Conservation (phyloP, 257 asterid species). For the Solanum appendiculatum region DNA sequence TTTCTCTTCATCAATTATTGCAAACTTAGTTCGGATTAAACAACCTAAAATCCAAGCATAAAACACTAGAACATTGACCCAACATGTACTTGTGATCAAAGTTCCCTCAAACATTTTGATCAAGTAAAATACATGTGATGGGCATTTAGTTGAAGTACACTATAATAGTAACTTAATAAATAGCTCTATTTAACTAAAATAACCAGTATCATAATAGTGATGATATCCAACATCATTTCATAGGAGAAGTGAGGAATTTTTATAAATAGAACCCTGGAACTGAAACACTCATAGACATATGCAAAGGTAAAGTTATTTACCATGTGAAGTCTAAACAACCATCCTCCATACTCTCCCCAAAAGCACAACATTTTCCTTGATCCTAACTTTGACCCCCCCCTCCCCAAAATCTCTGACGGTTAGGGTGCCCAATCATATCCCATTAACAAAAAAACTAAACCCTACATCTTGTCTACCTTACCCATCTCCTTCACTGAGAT, state of each 20-base stretch:
- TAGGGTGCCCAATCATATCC: neutral
- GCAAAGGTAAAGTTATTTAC: neutral
- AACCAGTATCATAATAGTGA: neutral
- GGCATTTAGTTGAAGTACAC: neutral
- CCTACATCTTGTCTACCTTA: neutral
- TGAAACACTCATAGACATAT: neutral
- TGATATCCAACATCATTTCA: neutral
- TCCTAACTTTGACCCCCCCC: neutral
- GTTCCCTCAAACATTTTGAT: neutral
- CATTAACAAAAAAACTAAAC: neutral
- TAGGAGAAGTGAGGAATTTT: neutral
- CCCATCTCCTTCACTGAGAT: neutral
- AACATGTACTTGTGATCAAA: neutral
- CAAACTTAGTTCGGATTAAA: neutral
- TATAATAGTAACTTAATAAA: neutral
- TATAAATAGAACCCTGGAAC: neutral
- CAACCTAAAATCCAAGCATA: neutral
- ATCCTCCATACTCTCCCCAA: neutral
- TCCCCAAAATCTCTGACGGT: neutral
- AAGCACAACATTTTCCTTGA: neutral
- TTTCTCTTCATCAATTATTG: neutral
- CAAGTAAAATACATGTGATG: neutral
- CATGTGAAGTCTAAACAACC: neutral
- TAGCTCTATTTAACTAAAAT: neutral
- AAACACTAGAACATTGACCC: neutral